Evolutionary conservation across 1,284 basidiomycete genomes (phyloP).

Genomic region (Neotropicomus parvogracilis): DNA sequence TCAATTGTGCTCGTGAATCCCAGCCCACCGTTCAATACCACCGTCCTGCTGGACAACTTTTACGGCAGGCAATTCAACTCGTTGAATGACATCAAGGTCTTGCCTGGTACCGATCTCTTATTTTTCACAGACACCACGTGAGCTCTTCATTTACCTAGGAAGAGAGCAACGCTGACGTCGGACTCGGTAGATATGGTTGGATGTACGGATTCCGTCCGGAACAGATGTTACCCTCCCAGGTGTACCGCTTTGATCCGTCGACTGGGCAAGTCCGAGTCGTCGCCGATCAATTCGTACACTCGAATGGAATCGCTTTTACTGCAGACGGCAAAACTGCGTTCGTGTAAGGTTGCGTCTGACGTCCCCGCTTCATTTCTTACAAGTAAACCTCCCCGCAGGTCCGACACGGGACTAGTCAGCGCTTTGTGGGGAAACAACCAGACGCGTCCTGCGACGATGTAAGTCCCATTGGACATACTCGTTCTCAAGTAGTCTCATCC

Average conservation of each 20-base stretch:
- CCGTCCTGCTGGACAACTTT: constrained; percentile 65
- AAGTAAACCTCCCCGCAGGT: constrained; percentile 36
- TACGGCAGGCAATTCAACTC: constrained; percentile 81
- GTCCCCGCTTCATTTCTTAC: constrained; percentile 2
- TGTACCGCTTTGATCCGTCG: constrained; percentile 67
- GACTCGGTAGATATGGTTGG: constrained; percentile 52
- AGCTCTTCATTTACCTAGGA: too few relatives aligned
- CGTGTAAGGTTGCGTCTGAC: constrained; percentile 46
- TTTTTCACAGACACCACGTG: constrained; percentile 73
- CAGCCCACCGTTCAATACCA: constrained; percentile 54
- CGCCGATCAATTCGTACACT: constrained; percentile 61
- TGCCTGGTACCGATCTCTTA: constrained; percentile 57
- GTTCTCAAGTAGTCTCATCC: not conserved
- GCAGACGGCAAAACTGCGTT: constrained; percentile 65
- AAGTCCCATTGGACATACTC: constrained; percentile 18
- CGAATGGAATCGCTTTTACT: constrained; percentile 69
- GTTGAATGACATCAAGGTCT: constrained; percentile 74
- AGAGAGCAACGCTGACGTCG: not conserved
- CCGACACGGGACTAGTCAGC: constrained; percentile 48
- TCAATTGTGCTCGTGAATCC: constrained; percentile 67
- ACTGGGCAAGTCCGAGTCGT: constrained; percentile 66
- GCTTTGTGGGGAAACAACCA: constrained; percentile 57
- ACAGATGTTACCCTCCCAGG: constrained; percentile 65
- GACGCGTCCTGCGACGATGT: constrained; percentile 68
- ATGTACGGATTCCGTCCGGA: constrained; percentile 60